phyloP scores from a whole-genome alignment of 768 basidiomycete genomes.

The Rhodocollybia butyracea region DNA sequence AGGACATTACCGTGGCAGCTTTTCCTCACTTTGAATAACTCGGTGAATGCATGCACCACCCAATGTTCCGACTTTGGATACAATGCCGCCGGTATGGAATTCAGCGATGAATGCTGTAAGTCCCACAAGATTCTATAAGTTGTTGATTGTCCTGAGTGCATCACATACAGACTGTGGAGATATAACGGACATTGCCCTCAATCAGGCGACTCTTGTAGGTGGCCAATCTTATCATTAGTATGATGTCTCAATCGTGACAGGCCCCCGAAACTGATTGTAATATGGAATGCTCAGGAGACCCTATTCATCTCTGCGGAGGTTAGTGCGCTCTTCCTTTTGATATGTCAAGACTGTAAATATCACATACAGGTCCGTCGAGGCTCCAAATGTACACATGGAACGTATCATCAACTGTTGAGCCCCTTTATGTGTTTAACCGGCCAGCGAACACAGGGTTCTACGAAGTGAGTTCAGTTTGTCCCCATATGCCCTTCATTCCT shows the following conservation, averaged over 20 bases:
- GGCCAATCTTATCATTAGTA: neutral
- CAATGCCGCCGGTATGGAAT: constrained; percentile 64
- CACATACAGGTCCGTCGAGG: constrained; percentile 27
- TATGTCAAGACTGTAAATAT: neutral
- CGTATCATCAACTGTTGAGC: constrained; percentile 56
- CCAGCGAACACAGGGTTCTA: constrained; percentile 67
- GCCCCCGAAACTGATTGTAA: constrained; percentile 42
- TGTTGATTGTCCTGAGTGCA: neutral
- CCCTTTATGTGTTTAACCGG: too few relatives aligned
- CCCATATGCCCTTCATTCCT: neutral
- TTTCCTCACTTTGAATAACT: constrained; percentile 57
- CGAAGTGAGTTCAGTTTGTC: constrained; percentile 64
- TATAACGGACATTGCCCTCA: constrained; percentile 42
- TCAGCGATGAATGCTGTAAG: constrained; percentile 67
- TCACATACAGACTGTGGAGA: constrained; percentile 64
- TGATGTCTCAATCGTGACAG: neutral
- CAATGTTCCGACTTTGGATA: constrained; percentile 74
- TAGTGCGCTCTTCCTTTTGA: neutral
- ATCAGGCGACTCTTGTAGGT: constrained; percentile 15
- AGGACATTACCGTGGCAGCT: constrained; percentile 62
- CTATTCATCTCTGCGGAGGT: constrained; percentile 65
- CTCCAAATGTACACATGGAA: constrained; percentile 55
- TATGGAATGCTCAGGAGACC: constrained; percentile 66
- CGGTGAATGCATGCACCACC: constrained; percentile 58
- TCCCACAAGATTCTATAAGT: constrained; percentile 10